Conservation (phyloP, 495 filamentous ascomycete genomes). For the Corynascus novoguineensis region DNA sequence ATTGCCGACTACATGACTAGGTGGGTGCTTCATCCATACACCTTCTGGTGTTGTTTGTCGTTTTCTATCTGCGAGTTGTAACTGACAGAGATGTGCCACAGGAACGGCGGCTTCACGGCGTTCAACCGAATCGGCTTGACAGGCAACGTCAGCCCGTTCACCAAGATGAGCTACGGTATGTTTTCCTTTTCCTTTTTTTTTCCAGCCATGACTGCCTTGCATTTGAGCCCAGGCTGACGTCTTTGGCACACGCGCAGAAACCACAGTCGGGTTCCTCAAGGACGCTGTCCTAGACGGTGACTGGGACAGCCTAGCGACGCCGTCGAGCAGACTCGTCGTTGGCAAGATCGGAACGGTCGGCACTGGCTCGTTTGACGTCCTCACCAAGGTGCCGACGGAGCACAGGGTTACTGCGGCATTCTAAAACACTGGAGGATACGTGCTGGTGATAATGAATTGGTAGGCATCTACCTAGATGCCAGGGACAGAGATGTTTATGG, state of each 20-base stretch:
- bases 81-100: slow-evolving; percentile 11
- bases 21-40: not conserved
- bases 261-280: slow-evolving; percentile 84
- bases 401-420: slow-evolving; percentile 13
- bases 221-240: slow-evolving; percentile 5
- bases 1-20: slow-evolving; percentile 94
- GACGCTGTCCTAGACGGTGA: slow-evolving; percentile 87
- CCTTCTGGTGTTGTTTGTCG: not conserved
- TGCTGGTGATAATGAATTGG: not conserved
- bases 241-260: slow-evolving; percentile 50
- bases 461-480: no score
- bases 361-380: slow-evolving; percentile 87
- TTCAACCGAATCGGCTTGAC: slow-evolving; percentile 88
- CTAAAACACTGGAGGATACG: not conserved
- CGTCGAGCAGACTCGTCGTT: slow-evolving; percentile 81
- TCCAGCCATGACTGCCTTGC: not conserved
- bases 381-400: slow-evolving; percentile 46
- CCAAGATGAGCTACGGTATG: slow-evolving; percentile 90
- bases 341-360: slow-evolving; percentile 76
- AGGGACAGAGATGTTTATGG: not conserved
- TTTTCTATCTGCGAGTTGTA: no score
- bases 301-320: slow-evolving; percentile 79
- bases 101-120: slow-evolving; percentile 75
- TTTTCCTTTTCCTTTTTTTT: no score
- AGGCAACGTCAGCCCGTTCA: slow-evolving; percentile 77